Evolutionary conservation across 2,329 filamentous ascomycete species (phyloP), one percentile per base, ranked within the genome.

Genomic region (Neonectria neomacrospora): DNA sequence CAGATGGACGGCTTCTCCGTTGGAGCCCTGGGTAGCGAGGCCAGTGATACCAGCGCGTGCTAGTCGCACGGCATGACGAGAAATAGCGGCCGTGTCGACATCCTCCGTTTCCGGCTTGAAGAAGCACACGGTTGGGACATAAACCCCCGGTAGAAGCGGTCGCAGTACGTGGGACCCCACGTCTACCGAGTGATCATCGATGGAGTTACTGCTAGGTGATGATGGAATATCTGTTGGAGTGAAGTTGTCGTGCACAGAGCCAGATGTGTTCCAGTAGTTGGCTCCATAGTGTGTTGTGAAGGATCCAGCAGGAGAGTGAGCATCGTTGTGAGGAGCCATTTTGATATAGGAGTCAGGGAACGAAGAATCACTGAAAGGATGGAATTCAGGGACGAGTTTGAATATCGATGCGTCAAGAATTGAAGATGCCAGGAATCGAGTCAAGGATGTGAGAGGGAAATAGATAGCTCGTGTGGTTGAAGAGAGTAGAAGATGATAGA

Each of bases 1-100:
- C 34, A 95, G 84, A 74, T 94, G 91, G 12, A 94, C 91, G 8
- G 92, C 91, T 81, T 96, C 92, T 71, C 92, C 92, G 74, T 95
- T 95, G 74, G 90, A 93, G 50, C 92, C 92, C 76, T 94, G 91
- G 11, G 90, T 92, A 52, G 91, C 90, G 50, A 95, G 83, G 20
- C 91, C 91, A 16, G 89, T 86, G 44, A 94, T 87, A 67, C 92
- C 92, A 28, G 90, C 87, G 72, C 88, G 83, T 50, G 91, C 91
- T n/a, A 95, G 87, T 71, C 89, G 87, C 55, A 91, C 85, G 39
- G 90, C 88, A 74, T 86, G 82, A 54, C 81, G 83, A 52, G 85
- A 82, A 62, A 89, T 88, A 41, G 88, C 86, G 37, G 81, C 78
- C 12, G 85, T 81, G 73, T 93, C 91, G 58, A 93, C 79, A 58